phyloP scores from a whole-genome alignment of 331 rosid species.

The Malus hybrid region DNA sequence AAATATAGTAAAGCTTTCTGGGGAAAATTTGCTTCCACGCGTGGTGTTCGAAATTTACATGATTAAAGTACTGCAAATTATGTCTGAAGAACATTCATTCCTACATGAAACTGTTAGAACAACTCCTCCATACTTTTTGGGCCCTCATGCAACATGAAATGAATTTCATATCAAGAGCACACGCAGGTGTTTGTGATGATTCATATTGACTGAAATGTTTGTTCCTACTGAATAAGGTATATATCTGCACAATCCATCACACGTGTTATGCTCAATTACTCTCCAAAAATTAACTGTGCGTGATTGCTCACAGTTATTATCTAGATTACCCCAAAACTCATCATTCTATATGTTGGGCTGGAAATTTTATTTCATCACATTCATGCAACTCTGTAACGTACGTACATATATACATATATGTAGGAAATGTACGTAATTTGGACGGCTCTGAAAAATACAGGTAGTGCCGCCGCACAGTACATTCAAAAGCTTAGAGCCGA shows the following conservation, averaged over 20 bases:
- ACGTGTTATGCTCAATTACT: conserved; percentile 4
- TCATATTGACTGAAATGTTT: background rate
- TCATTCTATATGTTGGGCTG: background rate
- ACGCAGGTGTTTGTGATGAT: conserved; percentile 8
- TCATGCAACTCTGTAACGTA: background rate
- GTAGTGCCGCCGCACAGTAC: too few relatives aligned
- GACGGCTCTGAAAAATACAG: too few relatives aligned
- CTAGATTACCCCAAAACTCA: background rate
- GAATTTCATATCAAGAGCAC: background rate
- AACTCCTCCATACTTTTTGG: background rate
- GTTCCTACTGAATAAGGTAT: background rate
- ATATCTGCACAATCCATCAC: background rate
- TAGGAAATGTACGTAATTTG: background rate
- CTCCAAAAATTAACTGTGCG: background rate
- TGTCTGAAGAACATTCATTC: background rate
- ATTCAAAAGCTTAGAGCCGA: too few relatives aligned
- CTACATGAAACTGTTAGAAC: background rate
- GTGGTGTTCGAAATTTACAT: background rate
- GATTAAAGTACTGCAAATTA: conserved; percentile 6
- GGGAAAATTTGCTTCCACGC: background rate
- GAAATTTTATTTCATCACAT: background rate
- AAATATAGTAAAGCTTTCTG: background rate
- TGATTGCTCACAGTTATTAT: background rate
- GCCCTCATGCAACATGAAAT: conserved; percentile 1
- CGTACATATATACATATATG: background rate